Percentiles rank a stretch among this genome's conserved stretches.
These are phyloP conservation scores for Hanseniaspora uvarum DNA, from an alignment of 1,139 yeast species.

Conservation along the genomic window DNA sequence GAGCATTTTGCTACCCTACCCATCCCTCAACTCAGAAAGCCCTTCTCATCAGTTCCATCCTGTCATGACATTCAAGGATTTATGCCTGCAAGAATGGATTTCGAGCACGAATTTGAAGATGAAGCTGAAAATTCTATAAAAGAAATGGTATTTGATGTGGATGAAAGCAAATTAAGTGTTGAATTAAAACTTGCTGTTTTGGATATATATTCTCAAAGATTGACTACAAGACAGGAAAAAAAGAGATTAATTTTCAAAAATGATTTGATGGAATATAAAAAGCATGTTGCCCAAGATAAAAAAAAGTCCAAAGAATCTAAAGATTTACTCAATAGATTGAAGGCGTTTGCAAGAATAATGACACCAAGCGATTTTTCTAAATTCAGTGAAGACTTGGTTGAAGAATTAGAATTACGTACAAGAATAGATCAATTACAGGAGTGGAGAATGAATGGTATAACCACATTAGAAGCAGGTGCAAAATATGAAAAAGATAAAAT, in stretches of 20 bases:
- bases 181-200: slow-evolving; percentile 79
- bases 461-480: slow-evolving; percentile 70
- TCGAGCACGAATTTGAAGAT: slow-evolving; percentile 90
- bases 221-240: slow-evolving; percentile 86
- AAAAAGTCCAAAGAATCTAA: slow-evolving; percentile 81
- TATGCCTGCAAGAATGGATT: slow-evolving; percentile 97
- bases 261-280: slow-evolving; percentile 70
- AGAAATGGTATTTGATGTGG: slow-evolving; percentile 91
- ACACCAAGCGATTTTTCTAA: slow-evolving; percentile 69
- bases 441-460: slow-evolving; percentile 84
- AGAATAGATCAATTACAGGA: slow-evolving; percentile 83
- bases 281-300: slow-evolving; percentile 47
- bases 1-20: slow-evolving; percentile 62
- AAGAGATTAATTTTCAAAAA: slow-evolving; percentile 73
- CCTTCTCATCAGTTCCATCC: slow-evolving; percentile 84
- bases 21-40: slow-evolving; percentile 71
- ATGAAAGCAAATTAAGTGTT: slow-evolving; percentile 76
- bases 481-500: slow-evolving; percentile 83
- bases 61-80: slow-evolving; percentile 96
- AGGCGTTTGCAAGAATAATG: slow-evolving; percentile 73
- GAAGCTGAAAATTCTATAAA: slow-evolving; percentile 92
- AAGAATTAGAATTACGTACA: slow-evolving; percentile 68
- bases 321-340: slow-evolving; percentile 61
- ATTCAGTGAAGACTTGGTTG: slow-evolving; percentile 60
- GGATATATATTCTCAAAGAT: slow-evolving; percentile 79